Evolutionary conservation across 1,139 yeast genomes (phyloP).

Genomic region (Meyerozyma sp.): DNA sequence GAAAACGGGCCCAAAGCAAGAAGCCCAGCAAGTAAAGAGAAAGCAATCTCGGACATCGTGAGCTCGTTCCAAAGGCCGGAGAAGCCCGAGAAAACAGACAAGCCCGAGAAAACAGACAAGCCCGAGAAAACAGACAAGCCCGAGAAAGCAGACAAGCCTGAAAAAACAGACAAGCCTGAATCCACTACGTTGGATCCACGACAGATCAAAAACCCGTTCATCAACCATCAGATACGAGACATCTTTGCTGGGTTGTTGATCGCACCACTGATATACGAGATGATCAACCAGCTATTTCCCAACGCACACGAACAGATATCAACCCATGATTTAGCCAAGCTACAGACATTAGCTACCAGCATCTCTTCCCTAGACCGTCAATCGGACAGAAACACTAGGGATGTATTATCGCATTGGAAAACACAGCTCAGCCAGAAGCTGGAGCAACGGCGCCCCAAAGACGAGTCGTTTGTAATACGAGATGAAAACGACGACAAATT

Average conservation of each 20-base stretch:
- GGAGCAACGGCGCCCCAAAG: slow-evolving; percentile 8
- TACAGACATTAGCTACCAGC: background rate
- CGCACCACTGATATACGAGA: background rate
- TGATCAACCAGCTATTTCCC: background rate
- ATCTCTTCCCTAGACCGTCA: background rate
- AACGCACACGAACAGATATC: slow-evolving; percentile 1
- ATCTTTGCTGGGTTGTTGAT: background rate
- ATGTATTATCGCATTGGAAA: background rate
- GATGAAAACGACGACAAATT: slow-evolving; percentile 11
- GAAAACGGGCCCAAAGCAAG: background rate
- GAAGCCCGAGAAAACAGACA: background rate
- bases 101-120: background rate
- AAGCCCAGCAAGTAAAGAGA: background rate
- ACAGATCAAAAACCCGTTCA: background rate
- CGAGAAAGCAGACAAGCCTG: background rate
- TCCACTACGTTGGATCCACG: background rate
- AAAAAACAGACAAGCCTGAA: background rate
- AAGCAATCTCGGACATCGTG: background rate
- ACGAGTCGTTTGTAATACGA: slow-evolving; percentile 10
- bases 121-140: background rate
- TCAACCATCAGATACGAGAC: background rate
- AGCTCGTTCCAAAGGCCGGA: background rate
- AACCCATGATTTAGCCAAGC: background rate
- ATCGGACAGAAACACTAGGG: background rate
- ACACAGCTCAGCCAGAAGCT: slow-evolving; percentile 2